phyloP scores from a whole-genome alignment of 495 filamentous ascomycete species.

The Hypoxylon trugodes region DNA sequence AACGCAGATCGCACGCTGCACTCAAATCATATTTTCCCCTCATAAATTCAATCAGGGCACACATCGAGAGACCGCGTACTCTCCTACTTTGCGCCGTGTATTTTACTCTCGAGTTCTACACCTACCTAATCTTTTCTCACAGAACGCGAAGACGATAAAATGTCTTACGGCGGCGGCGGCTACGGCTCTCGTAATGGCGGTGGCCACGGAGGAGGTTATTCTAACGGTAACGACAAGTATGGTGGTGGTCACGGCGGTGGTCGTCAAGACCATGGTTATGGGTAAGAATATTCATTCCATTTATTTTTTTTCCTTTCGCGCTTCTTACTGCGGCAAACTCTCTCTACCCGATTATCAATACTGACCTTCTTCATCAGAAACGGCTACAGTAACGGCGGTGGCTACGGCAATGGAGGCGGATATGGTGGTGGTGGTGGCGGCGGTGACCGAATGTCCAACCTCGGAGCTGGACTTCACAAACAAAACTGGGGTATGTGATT shows the following conservation, averaged over 20 bases:
- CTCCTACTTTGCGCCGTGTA: slow-evolving; percentile 40
- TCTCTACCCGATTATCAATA: neutral
- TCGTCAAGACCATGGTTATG: slow-evolving; percentile 46
- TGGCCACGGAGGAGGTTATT: slow-evolving; percentile 41
- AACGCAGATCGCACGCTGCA: slow-evolving; percentile 34
- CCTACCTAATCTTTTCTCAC: neutral
- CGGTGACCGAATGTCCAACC: slow-evolving; percentile 92
- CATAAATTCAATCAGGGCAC: slow-evolving; percentile 36
- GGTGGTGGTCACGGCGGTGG: slow-evolving; percentile 42
- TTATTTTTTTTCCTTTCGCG: neutral
- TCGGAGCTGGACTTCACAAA: slow-evolving; percentile 84
- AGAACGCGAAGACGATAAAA: slow-evolving; percentile 41
- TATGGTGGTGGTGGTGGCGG: slow-evolving; percentile 67
- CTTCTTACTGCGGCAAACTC: neutral
- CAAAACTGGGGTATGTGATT: slow-evolving; percentile 81
- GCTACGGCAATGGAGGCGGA: slow-evolving; percentile 61
- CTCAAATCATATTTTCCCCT: slow-evolving; percentile 30
- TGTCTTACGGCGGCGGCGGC: slow-evolving; percentile 82
- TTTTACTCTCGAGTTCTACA: slow-evolving; percentile 2
- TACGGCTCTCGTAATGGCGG: slow-evolving; percentile 60
- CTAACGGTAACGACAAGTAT: slow-evolving; percentile 56
- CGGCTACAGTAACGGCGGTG: slow-evolving; percentile 54
- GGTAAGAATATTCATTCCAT: slow-evolving; percentile 35
- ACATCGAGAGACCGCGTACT: neutral
- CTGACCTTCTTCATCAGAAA: slow-evolving; percentile 40